Conservation (phyloP, 2,329 filamentous ascomycete genomes). For the Aspergillus hortae region DNA sequence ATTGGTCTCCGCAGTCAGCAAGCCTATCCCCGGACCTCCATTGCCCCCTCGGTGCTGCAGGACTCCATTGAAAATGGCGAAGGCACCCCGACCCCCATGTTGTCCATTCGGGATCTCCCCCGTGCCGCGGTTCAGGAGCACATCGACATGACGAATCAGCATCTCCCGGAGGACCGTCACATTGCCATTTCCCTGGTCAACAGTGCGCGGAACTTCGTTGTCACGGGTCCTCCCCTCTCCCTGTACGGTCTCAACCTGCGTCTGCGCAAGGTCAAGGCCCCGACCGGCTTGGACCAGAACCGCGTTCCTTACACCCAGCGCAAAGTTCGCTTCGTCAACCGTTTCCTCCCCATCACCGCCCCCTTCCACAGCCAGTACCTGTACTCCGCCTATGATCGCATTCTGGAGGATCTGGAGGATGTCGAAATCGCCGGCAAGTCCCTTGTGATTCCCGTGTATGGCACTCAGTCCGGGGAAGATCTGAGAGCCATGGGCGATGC, state of each 20-base stretch:
- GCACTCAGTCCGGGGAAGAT: constrained; percentile 86
- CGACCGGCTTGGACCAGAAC: constrained; percentile 95
- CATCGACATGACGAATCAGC: constrained; percentile 94
- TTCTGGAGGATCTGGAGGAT: constrained; percentile 83
- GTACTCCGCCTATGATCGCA: constrained; percentile 71
- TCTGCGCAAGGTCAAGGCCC: constrained; percentile 92
- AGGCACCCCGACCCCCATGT: constrained; percentile 93
- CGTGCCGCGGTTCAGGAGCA: constrained; percentile 88
- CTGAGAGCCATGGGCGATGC: constrained; percentile 66
- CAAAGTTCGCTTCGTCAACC: constrained; percentile 93
- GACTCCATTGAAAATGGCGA: constrained; percentile 94
- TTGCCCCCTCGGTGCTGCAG: constrained; percentile 84
- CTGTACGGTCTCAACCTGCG: constrained; percentile 94
- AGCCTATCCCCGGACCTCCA: constrained; percentile 89
- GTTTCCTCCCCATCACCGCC: constrained; percentile 94
- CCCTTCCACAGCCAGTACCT: constrained; percentile 98
- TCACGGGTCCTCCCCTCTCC: constrained; percentile 92
- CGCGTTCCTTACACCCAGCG: constrained; percentile 91
- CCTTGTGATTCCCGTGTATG: constrained; percentile 80
- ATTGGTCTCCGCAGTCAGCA: constrained; percentile 96
- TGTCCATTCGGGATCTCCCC: constrained; percentile 92
- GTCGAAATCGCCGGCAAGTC: constrained; percentile 69
- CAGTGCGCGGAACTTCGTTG: constrained; percentile 93
- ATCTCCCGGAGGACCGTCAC: constrained; percentile 86
- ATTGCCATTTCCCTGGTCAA: constrained; percentile 95